Evolutionary conservation across 2,329 filamentous ascomycete genomes (phyloP), one percentile per base, ranked within the genome.

Genomic region (Calonectria hongkongensis): DNA sequence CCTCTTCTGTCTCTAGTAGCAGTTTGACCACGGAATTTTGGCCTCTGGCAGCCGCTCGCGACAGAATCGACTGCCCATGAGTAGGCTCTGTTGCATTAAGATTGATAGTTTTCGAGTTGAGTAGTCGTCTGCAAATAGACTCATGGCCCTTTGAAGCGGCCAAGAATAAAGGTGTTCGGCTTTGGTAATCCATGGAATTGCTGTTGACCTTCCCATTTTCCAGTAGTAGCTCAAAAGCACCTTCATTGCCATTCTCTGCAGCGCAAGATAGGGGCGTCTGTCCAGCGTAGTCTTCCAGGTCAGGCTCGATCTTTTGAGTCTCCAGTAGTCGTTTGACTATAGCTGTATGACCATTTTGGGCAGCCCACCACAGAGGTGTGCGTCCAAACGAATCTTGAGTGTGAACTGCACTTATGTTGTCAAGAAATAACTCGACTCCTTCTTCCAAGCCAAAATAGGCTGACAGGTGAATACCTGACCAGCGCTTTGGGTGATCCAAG

Each of bases 401-500:
- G 16, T 47, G 41, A 28, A 6, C 8, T 18, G 7, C 30, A 21
- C 27, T 15, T 43, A 47, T 15, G 6, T 36, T 16, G 8, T 30
- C 27, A 47, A 63, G 41, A n/a, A 63, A 41, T 48, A 43, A 5
- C 15, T 48, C 16, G 0, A 43, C 15, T 27, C 25, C 41, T n/a
- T 63, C 15, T 12, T 27, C 27, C 16, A 66, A 18, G 30, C 79
- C 78, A 77, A 81, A 78, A 18, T 75, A 75, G 50, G 76, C 78
- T 28, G 75, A 74, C 16, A 81, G 36, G 39, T 82, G 76, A 27
- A 81, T 54, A 12, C 74, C 76, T 50, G 72, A 74, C 41, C 78
- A 70, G 45, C 65, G 7, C 27, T 63, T 72, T 62, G 68, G 67
- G 21, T 74, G 18, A 5, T 54, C 28, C 47, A 67, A 56, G 39